phyloP scores from a whole-genome alignment of 164 flowering plant genomes.

The Warburgia ugandensis region DNA sequence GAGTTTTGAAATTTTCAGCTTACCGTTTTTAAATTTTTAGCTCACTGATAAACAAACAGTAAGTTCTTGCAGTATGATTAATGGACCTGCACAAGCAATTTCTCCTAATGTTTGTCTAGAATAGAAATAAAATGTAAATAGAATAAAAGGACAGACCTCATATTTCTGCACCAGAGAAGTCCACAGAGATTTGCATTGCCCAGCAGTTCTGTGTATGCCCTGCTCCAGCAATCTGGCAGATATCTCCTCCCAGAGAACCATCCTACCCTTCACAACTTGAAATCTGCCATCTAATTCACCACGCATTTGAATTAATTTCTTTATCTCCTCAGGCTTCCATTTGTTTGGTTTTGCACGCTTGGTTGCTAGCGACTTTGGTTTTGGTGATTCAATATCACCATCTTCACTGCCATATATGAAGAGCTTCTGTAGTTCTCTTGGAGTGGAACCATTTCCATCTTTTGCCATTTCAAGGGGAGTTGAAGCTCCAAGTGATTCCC shows the following conservation, averaged over 20 bases:
- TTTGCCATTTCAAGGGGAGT: constrained; percentile 24
- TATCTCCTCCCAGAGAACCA: constrained; percentile 97
- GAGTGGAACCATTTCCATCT: constrained; percentile 16
- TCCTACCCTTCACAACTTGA: constrained; percentile 74
- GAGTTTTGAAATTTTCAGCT: not conserved
- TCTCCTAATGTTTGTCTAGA: not conserved
- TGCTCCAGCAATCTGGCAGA: constrained; percentile 38
- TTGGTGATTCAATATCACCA: constrained; percentile 16
- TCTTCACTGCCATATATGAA: constrained; percentile 26
- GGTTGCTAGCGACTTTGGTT: constrained; percentile 25
- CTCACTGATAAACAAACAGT: not conserved
- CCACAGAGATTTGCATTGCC: constrained; percentile 95
- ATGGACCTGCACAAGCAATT: no score
- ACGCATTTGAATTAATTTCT: constrained; percentile 63
- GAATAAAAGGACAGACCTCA: constrained; percentile 47
- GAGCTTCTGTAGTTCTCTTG: constrained; percentile 11
- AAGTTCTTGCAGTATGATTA: no score
- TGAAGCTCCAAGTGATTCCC: constrained; percentile 35
- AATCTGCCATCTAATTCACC: constrained; percentile 63
- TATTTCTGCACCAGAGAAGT: constrained; percentile 76
- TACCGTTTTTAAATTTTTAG: not conserved
- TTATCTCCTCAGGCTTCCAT: constrained; percentile 90
- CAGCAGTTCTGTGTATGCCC: constrained; percentile 64
- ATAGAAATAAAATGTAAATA: not conserved
- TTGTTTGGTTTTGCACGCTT: constrained; percentile 56